phyloP scores from a whole-genome alignment of 176 grass and related monocot genomes.

The Hordeum marinum region DNA sequence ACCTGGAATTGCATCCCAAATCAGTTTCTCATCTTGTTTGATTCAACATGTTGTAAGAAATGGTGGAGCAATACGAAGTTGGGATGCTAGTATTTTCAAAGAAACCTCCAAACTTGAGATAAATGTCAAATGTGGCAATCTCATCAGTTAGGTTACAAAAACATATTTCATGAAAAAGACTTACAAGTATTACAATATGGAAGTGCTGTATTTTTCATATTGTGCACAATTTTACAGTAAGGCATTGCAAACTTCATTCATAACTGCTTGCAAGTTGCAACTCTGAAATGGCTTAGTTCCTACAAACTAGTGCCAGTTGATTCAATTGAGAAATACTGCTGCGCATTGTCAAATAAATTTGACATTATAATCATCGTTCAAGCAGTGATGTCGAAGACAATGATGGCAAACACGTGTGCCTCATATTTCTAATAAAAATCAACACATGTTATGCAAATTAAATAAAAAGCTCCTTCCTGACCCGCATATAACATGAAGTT shows the following conservation, averaged over 20 bases:
- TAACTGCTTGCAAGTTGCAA: background rate
- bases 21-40: background rate
- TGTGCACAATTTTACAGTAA: background rate
- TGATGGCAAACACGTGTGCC: background rate
- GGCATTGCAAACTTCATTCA: background rate
- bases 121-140: background rate
- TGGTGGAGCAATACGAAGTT: background rate
- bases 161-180: background rate
- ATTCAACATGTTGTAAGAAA: background rate
- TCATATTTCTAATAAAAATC: background rate
- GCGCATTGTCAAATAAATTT: background rate
- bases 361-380: background rate
- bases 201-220: background rate
- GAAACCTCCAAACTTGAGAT: background rate
- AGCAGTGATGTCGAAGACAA: background rate
- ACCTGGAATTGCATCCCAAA: background rate
- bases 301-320: background rate
- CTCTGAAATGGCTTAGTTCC: background rate
- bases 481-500: background rate
- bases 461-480: background rate
- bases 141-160: background rate
- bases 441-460: background rate
- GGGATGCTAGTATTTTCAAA: background rate
- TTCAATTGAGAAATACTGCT: background rate
- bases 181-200: background rate